These are phyloP conservation scores for Nicotiana attenuata DNA, from an alignment of 257 asterid species.

Conservation along the genomic window DNA sequence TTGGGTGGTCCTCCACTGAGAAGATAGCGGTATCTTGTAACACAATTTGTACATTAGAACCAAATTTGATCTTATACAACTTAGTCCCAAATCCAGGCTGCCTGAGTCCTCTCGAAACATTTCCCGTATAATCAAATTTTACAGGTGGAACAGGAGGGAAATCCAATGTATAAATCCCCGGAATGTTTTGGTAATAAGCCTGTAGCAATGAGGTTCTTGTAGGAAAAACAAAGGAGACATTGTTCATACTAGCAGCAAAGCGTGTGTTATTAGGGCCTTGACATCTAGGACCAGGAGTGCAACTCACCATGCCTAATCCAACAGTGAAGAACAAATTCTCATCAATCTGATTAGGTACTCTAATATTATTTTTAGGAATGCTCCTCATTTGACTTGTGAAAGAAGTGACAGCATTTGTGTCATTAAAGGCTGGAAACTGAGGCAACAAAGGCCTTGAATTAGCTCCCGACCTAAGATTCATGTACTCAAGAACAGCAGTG, in stretches of 20 bases:
- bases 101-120: slow-evolving; percentile 45
- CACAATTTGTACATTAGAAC: slow-evolving; percentile 50
- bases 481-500: slow-evolving; percentile 55
- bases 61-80: slow-evolving; percentile 41
- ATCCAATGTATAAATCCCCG: slow-evolving; percentile 45
- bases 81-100: slow-evolving; percentile 46
- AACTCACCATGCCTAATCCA: slow-evolving; percentile 50
- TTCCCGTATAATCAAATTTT: slow-evolving; percentile 56
- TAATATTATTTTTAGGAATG: slow-evolving; percentile 16
- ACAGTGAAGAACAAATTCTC: slow-evolving; percentile 45
- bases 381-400: slow-evolving; percentile 36
- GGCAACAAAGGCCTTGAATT: slow-evolving; percentile 42
- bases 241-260: slow-evolving; percentile 55
- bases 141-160: slow-evolving; percentile 53
- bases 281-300: slow-evolving; percentile 51
- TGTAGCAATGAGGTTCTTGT: slow-evolving; percentile 38
- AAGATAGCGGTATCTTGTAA: slow-evolving; percentile 61
- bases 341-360: slow-evolving; percentile 36
- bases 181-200: slow-evolving; percentile 43
- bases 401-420: slow-evolving; percentile 34
- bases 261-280: slow-evolving; percentile 65
- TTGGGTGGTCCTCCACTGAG: slow-evolving; percentile 57
- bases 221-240: slow-evolving; percentile 44
- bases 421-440: slow-evolving; percentile 51
- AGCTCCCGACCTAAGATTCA: background rate